Conservation (phyloP, 495 filamentous ascomycete genomes). For the Cercophora scortea region DNA sequence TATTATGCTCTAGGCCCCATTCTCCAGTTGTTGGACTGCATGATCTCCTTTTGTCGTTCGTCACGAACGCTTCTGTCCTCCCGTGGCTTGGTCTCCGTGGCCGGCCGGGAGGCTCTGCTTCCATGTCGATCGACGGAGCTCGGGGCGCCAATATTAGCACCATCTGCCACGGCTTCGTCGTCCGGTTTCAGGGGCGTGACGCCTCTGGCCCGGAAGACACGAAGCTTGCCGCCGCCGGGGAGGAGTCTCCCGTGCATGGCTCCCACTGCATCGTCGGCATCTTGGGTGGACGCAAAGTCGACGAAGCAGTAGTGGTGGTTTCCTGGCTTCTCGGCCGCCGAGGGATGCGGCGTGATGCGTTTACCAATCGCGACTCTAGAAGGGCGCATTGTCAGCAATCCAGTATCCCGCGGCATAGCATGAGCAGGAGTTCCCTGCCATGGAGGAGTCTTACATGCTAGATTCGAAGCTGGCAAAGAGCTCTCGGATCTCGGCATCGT, state of each 20-base stretch:
- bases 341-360: constrained; percentile 50
- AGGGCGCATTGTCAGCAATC: not conserved
- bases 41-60: not conserved
- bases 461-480: constrained; percentile 51
- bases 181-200: constrained; percentile 1
- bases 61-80: not conserved
- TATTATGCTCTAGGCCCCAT: not conserved
- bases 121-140: no score
- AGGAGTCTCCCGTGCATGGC: constrained; percentile 20
- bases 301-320: constrained; percentile 64
- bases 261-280: constrained; percentile 39
- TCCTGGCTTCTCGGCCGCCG: constrained; percentile 42
- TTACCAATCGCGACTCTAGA: constrained; percentile 52
- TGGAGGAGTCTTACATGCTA: constrained; percentile 24
- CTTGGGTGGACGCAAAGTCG: constrained; percentile 49
- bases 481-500: constrained; percentile 44
- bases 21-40: constrained; percentile 1
- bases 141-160: no score
- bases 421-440: constrained; percentile 1
- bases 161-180: not conserved
- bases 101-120: no score
- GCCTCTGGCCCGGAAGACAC: constrained; percentile 10
- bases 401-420: not conserved
- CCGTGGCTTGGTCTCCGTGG: not conserved
- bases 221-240: constrained; percentile 7